phyloP scores from a whole-genome alignment of 2,329 filamentous ascomycete species.

The Claviceps africana region DNA sequence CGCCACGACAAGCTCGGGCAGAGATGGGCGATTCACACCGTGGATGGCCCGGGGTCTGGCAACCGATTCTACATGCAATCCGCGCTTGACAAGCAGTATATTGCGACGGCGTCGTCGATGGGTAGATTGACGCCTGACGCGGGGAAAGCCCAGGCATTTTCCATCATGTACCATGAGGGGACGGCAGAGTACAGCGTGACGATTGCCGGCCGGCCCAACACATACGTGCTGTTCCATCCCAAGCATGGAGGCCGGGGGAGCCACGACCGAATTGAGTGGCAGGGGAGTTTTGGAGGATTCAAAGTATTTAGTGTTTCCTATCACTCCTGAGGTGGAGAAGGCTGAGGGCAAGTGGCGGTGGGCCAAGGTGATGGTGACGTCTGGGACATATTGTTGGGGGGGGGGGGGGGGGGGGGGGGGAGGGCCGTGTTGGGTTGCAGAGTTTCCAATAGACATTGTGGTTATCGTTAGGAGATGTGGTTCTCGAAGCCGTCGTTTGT shows the following conservation, averaged over 20 bases:
- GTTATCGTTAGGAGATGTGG: no score
- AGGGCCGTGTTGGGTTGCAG: no score
- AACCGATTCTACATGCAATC: slow-evolving; percentile 12
- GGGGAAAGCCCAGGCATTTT: slow-evolving; percentile 5
- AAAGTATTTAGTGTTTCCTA: slow-evolving; percentile 6
- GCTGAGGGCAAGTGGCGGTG: no score
- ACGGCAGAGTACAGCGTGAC: slow-evolving; percentile 5
- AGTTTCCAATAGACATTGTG: no score
- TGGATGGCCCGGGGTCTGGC: slow-evolving; percentile 13
- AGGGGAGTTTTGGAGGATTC: not conserved
- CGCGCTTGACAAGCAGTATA: slow-evolving; percentile 13
- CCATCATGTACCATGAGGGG: slow-evolving; percentile 1
- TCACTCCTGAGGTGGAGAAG: not conserved
- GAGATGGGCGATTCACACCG: slow-evolving; percentile 34
- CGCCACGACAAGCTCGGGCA: slow-evolving; percentile 27
- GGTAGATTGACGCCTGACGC: slow-evolving; percentile 7
- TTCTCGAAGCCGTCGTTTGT: not conserved
- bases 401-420: no score
- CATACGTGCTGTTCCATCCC: not conserved
- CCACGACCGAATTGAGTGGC: not conserved
- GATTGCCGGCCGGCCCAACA: not conserved
- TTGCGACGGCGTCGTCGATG: slow-evolving; percentile 27
- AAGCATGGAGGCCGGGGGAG: not conserved
- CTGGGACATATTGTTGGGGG: no score
- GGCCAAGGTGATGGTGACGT: no score